These are phyloP conservation scores for Chrysochromulina tobinii DNA, from an alignment of 78 protist species.

Conservation along the genomic window DNA sequence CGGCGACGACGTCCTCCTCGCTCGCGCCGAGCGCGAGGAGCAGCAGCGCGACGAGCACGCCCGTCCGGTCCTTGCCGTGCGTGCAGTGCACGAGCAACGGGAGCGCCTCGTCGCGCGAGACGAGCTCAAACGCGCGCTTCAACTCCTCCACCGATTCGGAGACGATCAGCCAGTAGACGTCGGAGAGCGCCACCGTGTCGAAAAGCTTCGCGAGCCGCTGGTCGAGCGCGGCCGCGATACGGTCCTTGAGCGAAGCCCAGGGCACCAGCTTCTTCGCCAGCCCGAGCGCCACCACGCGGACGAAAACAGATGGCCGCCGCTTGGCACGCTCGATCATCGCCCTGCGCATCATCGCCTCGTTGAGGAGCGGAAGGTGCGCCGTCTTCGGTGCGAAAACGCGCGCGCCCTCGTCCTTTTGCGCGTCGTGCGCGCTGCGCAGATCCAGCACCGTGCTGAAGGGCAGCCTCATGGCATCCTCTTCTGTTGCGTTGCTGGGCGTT, in stretches of 20 bases:
- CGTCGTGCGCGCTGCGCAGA: neutral
- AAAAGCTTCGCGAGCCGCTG: neutral
- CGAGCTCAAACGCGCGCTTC: neutral
- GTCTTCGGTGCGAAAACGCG: neutral
- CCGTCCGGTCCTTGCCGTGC: conserved; percentile 65
- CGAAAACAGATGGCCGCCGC: too few relatives aligned
- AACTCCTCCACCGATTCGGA: neutral
- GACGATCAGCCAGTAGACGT: neutral
- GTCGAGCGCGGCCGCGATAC: neutral
- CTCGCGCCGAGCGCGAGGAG: neutral
- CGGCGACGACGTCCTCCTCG: neutral
- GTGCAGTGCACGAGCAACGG: conserved; percentile 44
- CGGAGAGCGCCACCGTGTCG: neutral
- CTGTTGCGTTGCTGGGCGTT: neutral
- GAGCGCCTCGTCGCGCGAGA: neutral
- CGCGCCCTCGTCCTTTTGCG: neutral
- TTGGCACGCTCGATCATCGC: neutral
- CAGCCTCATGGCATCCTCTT: neutral
- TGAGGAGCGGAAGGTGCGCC: neutral
- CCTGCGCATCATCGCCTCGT: neutral
- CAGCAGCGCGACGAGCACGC: conserved; percentile 28
- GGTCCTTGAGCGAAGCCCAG: neutral
- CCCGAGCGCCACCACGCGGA: neutral
- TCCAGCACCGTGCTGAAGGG: neutral
- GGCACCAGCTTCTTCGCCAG: neutral